A percentile compares a stretch with the other conserved stretches of the same genome.
These are phyloP conservation scores for Calendula officinalis DNA, from an alignment of 129 eudicot species.

Conservation along the genomic window DNA sequence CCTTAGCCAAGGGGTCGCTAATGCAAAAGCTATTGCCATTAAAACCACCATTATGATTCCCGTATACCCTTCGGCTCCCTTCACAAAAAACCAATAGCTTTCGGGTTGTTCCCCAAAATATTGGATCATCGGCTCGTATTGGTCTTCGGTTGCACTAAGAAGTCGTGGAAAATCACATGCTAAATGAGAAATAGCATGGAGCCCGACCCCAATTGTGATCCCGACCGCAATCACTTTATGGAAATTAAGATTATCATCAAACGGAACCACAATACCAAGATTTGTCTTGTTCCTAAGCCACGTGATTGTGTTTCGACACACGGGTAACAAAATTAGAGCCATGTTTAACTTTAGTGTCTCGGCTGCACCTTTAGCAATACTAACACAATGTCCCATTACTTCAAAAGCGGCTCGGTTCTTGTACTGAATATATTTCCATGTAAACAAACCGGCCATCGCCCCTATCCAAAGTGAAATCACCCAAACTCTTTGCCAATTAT, in stretches of 20 bases:
- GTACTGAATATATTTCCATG: slow-evolving; percentile 55
- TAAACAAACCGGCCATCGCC: slow-evolving; percentile 46
- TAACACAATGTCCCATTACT: slow-evolving; percentile 67
- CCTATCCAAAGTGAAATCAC: slow-evolving; percentile 65
- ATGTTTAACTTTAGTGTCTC: slow-evolving; percentile 80
- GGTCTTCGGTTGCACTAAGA: slow-evolving; percentile 40
- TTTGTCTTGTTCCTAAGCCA: slow-evolving; percentile 72
- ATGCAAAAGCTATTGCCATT: slow-evolving; percentile 48
- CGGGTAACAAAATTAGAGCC: slow-evolving; percentile 71
- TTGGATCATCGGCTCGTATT: slow-evolving; percentile 41
- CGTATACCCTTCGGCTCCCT: slow-evolving; percentile 50
- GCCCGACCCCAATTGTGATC: slow-evolving; percentile 40
- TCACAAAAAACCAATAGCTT: slow-evolving; percentile 49
- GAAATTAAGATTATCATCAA: slow-evolving; percentile 77
- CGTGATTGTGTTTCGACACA: slow-evolving; percentile 70
- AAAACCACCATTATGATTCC: slow-evolving; percentile 54
- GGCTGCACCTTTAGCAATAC: slow-evolving; percentile 74
- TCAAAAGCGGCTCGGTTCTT: slow-evolving; percentile 41
- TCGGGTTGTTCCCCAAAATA: slow-evolving; percentile 44
- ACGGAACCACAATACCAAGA: slow-evolving; percentile 56
- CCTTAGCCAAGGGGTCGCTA: slow-evolving; percentile 57
- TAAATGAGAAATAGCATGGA: slow-evolving; percentile 51
- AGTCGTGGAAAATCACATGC: slow-evolving; percentile 59
- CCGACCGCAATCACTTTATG: slow-evolving; percentile 62
- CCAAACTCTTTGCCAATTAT: slow-evolving; percentile 77